phyloP scores from a whole-genome alignment of 805 yeast species.

The Torulaspora microellipsoides region DNA sequence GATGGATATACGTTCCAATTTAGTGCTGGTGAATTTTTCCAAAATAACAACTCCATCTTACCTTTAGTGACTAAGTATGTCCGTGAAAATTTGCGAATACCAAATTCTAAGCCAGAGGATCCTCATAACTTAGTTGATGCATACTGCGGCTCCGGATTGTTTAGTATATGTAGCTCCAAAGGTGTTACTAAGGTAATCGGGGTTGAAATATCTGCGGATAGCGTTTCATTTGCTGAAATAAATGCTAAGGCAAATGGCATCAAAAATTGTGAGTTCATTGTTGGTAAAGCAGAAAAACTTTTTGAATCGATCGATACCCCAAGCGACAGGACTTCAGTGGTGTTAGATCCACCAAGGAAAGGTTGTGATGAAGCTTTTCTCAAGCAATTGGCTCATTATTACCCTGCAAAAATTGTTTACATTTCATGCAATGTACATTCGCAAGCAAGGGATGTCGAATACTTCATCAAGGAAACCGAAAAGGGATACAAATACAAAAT shows the following conservation, averaged over 20 bases:
- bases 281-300: conserved; percentile 88
- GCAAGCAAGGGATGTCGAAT: conserved; percentile 91
- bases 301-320: conserved; percentile 78
- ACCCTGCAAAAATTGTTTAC: conserved; percentile 86
- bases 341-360: conserved; percentile 95
- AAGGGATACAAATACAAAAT: conserved; percentile 61
- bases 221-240: conserved; percentile 78
- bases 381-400: conserved; percentile 75
- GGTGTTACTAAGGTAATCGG: conserved; percentile 86
- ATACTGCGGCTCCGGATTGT: conserved; percentile 93
- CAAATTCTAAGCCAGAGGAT: conserved; percentile 38
- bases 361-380: conserved; percentile 90
- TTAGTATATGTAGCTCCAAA: conserved; percentile 78
- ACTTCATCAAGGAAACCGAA: conserved; percentile 62
- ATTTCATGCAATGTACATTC: conserved; percentile 97
- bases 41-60: conserved; percentile 86
- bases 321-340: conserved; percentile 72
- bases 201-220: conserved; percentile 88
- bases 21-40: conserved; percentile 95
- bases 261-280: conserved; percentile 74
- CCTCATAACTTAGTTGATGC: conserved; percentile 83
- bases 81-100: conserved; percentile 55
- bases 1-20: conserved; percentile 77
- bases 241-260: conserved; percentile 77
- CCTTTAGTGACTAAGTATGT: conserved; percentile 83